Base-by-base conservation (phyloP, 495 filamentous ascomycete genomes). In the Aspergillus funiculosus region DNA sequence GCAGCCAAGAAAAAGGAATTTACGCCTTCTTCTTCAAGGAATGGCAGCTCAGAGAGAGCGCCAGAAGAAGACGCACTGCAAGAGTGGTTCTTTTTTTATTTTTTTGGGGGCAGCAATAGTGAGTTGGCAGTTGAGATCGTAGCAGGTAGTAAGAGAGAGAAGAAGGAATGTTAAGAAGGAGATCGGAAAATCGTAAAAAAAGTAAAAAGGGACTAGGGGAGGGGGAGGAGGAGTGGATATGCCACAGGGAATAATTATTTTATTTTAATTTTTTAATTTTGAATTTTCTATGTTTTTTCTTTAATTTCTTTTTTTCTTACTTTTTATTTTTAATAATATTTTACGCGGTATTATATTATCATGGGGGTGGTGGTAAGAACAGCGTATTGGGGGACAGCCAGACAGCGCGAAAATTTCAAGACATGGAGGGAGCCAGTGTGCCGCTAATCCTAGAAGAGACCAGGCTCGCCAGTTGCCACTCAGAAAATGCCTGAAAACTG, bases 11-110 rank as follows among this genome's bases (percentile, higher is more conserved):
- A 28, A 35, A 43, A 43, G 44, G 50, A 48, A 53, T 53, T 41
- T 51, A 53, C 53, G 57, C 50, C 57, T 56, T 59, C 57, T 56
- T 59, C 50, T 59, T 58, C 56, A 54, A 54, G 54, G 47, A 53
- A 59, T 61, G 60, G 61, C 60, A 58, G 51, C 54, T 61, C 63
- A 58, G 53, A 54, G n/a, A n/a, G 57, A 66, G 57, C 59, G 50
- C 57, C 61, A 56, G 52, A 46, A 54, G 48, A 57, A 57, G 56
- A 61, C 54, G 49, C 52, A 55, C 54, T 54, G 58, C 59, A 51
- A 56, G 50, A 56, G 42, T 39, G 38, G n/a, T n/a, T n/a, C n/a
- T n/a, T n/a, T n/a, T n/a, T n/a, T n/a, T n/a, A n/a, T n/a, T n/a
- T n/a, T n/a, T n/a, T n/a, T n/a, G n/a, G n/a, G 41, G 48, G 44